Evolutionary conservation across 768 basidiomycete genomes (phyloP), one percentile per base, ranked within the genome.

Genomic region (Suillus ampliporus): DNA sequence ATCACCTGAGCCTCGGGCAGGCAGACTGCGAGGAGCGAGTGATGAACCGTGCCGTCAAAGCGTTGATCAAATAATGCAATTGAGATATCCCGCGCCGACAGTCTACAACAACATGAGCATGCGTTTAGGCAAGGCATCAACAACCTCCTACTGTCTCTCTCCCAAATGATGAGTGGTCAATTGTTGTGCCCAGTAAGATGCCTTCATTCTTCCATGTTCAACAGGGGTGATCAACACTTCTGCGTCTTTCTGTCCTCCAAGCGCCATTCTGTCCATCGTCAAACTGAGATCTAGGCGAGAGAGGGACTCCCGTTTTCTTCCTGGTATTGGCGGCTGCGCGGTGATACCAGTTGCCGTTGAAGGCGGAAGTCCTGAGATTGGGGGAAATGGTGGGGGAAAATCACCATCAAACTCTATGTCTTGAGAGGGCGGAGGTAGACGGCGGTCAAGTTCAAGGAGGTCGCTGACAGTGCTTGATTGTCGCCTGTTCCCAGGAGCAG

Each of bases 181-280:
- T 57, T 76, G 81, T 66, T 92, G 86, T 75, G 89, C 84, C 91
- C 92, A 94, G 69, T 86, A 90, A 0, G 86, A 80, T 2, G 89
- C 84, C 58, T 85, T 86, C 86, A 91, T 89, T 63, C 87, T 81
- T 6, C 84, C 86, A 68, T 89, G 82, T 61, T 89, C 86, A 21
- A 80, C 78, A 1, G 83, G 78, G 13, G 77, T 69, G 1, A 79
- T 61, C 15, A 74, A 65, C 2, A 71, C 61, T 21, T 87, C 86
- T 8, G 72, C 65, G 3, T 85, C 87, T 37, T 78, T 77, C 4
- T 72, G 70, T 3, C 81, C 79, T n/a, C 84, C 86, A 7, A 89
- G 77, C 17, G 80, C 86, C 89, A 90, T 89, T 44, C 88, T 81
- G 68, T 91, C 88, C 80, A 90, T 78, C 7, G 84, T 88, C 28